Percentiles rank a stretch among this genome's conserved stretches.
Conservation (phyloP, 805 yeast genomes). For the Myxozyma vanderwaltii region DNA sequence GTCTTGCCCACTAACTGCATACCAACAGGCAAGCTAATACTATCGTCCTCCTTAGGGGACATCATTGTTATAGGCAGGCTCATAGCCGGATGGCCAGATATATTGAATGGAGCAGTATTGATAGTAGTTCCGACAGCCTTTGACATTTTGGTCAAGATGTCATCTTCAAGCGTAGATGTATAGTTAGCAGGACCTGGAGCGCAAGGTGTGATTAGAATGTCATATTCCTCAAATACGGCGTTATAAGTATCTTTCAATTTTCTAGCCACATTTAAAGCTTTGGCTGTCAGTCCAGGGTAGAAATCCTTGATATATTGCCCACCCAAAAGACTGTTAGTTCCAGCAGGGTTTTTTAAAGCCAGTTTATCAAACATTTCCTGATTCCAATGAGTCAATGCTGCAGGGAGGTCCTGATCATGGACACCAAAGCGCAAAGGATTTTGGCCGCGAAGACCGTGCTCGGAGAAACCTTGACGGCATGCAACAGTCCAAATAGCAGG, state of each 20-base stretch:
- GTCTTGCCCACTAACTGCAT: conserved; percentile 44
- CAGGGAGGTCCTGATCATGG: conserved; percentile 21
- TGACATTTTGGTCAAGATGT: conserved; percentile 27
- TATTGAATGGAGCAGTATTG: conserved; percentile 45
- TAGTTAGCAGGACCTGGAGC: conserved; percentile 29
- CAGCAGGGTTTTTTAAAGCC: conserved; percentile 26
- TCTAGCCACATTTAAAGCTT: conserved; percentile 43
- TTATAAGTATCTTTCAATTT: conserved; percentile 44
- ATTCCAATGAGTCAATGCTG: conserved; percentile 21
- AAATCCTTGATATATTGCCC: conserved; percentile 43
- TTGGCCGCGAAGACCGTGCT: conserved; percentile 28
- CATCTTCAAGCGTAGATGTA: conserved; percentile 18
- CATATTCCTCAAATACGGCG: conserved; percentile 40
- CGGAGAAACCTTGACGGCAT: conserved; percentile 30
- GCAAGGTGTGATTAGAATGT: conserved; percentile 44
- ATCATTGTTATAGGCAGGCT: conserved; percentile 44
- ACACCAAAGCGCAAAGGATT: conserved; percentile 29
- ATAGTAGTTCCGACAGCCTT: conserved; percentile 42
- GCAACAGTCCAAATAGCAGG: conserved; percentile 47
- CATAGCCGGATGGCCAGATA: conserved; percentile 47
- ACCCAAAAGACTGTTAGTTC: conserved; percentile 34
- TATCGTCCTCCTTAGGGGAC: conserved; percentile 39
- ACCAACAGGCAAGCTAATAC: conserved; percentile 44
- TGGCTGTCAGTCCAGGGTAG: conserved; percentile 44
- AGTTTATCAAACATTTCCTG: conserved; percentile 32